Conservation (phyloP, 495 filamentous ascomycete species). For the Penicillium diatomitis region DNA sequence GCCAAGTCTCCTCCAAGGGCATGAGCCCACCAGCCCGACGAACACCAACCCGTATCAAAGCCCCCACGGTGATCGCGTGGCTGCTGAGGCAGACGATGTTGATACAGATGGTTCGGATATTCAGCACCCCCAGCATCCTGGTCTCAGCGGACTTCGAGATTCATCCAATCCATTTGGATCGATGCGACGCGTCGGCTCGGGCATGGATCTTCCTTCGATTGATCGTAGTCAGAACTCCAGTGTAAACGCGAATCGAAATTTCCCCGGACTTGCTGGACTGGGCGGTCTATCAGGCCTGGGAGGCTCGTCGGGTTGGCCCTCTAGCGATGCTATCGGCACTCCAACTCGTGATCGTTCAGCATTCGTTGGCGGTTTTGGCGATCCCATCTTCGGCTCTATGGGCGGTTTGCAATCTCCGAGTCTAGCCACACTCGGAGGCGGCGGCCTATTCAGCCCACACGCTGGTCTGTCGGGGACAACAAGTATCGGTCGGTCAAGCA, state of each 20-base stretch:
- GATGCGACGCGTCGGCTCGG: constrained; percentile 38
- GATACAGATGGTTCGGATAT: constrained; percentile 52
- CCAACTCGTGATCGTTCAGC: constrained; percentile 66
- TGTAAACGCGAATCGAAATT: constrained; percentile 59
- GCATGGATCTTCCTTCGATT: constrained; percentile 55
- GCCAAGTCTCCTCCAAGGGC: constrained; percentile 43
- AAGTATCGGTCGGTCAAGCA: constrained; percentile 64
- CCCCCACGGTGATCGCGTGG: constrained; percentile 64
- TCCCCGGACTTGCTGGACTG: constrained; percentile 55
- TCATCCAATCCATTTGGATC: constrained; percentile 41
- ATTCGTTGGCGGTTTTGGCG: constrained; percentile 59
- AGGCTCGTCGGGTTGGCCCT: constrained; percentile 54
- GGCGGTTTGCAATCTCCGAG: constrained; percentile 70
- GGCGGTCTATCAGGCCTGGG: constrained; percentile 51
- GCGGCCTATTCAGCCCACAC: constrained; percentile 44
- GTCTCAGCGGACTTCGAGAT: constrained; percentile 45
- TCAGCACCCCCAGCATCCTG: constrained; percentile 46
- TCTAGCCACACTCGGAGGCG: constrained; percentile 50
- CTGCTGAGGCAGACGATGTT: constrained; percentile 50
- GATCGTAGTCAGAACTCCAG: constrained; percentile 89
- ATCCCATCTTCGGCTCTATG: constrained; percentile 59
- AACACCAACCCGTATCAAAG: constrained; percentile 98
- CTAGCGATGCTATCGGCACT: constrained; percentile 52
- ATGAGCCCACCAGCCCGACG: constrained; percentile 77
- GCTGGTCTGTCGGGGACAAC: constrained; percentile 37